Evolutionary conservation across 2,329 filamentous ascomycete genomes (phyloP).

Genomic region (Claviceps sp.): DNA sequence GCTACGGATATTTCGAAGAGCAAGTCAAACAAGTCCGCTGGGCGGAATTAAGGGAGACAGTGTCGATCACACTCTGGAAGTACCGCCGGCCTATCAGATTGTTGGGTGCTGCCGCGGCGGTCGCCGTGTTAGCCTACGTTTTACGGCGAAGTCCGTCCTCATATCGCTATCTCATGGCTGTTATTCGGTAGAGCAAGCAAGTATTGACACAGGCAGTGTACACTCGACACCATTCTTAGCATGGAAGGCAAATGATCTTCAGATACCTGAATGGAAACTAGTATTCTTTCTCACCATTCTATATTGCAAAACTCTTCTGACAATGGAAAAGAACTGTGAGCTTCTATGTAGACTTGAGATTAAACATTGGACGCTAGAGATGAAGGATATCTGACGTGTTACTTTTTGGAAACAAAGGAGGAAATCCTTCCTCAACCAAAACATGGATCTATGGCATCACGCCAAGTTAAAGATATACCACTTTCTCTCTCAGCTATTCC

Average conservation of each 20-base stretch:
- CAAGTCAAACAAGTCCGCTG: conserved; percentile 62
- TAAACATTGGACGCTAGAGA: neutral
- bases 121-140: conserved; percentile 57
- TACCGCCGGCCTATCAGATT: conserved; percentile 53
- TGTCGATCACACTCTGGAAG: conserved; percentile 34
- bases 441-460: neutral
- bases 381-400: neutral
- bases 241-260: neutral
- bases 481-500: neutral
- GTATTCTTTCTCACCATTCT: neutral
- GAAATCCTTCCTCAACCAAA: neutral
- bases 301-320: neutral
- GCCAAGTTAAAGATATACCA: neutral
- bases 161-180: conserved; percentile 14
- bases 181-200: conserved; percentile 11
- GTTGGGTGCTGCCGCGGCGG: conserved; percentile 48
- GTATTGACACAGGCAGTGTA: neutral
- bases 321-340: neutral
- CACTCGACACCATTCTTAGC: neutral
- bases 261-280: neutral
- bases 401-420: neutral
- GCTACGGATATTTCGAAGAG: conserved; percentile 50
- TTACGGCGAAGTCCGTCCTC: conserved; percentile 35
- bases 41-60: conserved; percentile 33
- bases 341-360: neutral